Evolutionary conservation across 768 basidiomycete species (phyloP).

Genomic region (Coprinopsis marcescibilis): DNA sequence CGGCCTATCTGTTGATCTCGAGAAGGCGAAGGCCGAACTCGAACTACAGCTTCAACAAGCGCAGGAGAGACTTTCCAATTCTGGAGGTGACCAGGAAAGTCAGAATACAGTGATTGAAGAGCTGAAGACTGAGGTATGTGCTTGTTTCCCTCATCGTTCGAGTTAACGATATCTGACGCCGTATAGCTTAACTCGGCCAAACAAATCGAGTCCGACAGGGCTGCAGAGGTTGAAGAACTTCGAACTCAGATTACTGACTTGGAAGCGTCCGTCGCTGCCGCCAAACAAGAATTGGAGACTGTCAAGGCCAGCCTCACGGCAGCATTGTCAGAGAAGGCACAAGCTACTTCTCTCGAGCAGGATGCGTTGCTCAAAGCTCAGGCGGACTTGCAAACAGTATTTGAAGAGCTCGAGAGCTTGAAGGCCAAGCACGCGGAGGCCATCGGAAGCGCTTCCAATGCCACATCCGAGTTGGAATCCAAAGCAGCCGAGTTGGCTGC

Average conservation of each 20-base stretch:
- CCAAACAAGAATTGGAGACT: conserved; percentile 48
- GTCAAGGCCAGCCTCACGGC: conserved; percentile 43
- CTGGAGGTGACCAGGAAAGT: conserved; percentile 27
- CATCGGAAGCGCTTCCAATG: conserved; percentile 41
- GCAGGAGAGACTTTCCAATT: conserved; percentile 37
- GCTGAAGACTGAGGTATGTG: conserved; percentile 47
- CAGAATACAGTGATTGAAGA: conserved; percentile 32
- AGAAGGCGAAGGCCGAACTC: conserved; percentile 41
- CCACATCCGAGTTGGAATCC: conserved; percentile 41
- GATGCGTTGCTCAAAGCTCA: conserved; percentile 61
- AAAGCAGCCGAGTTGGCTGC: conserved; percentile 36
- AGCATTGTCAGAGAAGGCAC: conserved; percentile 35
- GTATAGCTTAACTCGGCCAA: conserved; percentile 50
- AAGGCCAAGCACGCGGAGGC: conserved; percentile 45
- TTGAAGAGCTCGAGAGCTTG: conserved; percentile 46
- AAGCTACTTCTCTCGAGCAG: conserved; percentile 54
- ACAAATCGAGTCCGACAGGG: conserved; percentile 33
- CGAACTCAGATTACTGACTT: conserved; percentile 46
- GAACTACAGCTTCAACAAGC: conserved; percentile 41
- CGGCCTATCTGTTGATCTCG: conserved; percentile 38
- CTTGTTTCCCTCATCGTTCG: not conserved
- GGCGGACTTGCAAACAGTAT: conserved; percentile 50
- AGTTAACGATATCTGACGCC: not conserved
- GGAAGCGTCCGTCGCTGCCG: conserved; percentile 42
- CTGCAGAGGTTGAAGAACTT: conserved; percentile 40